Conservation (phyloP, 768 basidiomycete genomes). For the Lactifluus pinguis region DNA sequence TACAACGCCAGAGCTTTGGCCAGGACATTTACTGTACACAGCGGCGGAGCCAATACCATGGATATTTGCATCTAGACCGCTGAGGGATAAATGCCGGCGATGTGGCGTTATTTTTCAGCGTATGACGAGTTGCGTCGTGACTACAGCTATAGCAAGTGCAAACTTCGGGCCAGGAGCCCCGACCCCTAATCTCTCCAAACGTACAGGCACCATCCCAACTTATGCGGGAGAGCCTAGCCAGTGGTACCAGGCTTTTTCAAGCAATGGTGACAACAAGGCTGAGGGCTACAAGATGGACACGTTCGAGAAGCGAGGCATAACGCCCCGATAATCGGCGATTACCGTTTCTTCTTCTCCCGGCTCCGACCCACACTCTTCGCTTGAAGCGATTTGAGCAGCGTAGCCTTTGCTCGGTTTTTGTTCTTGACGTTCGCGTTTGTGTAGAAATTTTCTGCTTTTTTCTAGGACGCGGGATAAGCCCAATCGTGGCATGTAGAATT, state of each 20-base stretch:
- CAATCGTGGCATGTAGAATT: neutral
- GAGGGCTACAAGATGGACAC: neutral
- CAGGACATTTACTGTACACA: neutral
- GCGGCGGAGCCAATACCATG: no score
- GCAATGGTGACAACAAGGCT: neutral
- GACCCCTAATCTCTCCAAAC: neutral
- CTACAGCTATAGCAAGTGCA: no score
- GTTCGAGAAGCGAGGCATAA: neutral
- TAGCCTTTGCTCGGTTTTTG: slow-evolving; percentile 62
- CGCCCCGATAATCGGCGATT: neutral
- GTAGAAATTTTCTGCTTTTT: slow-evolving; percentile 87
- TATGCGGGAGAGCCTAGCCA: neutral
- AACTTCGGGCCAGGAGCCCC: no score
- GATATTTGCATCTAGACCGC: no score
- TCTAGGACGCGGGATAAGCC: slow-evolving; percentile 34
- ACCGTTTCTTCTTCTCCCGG: slow-evolving; percentile 13
- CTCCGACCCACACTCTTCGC: slow-evolving; percentile 11
- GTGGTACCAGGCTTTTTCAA: neutral
- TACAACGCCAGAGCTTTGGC: neutral
- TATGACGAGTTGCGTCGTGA: no score
- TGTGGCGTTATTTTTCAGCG: no score
- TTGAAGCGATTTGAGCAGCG: slow-evolving; percentile 44
- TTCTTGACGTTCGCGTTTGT: slow-evolving; percentile 79
- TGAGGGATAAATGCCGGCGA: no score
- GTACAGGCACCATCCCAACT: neutral